phyloP scores from a whole-genome alignment of 2,329 filamentous ascomycete species.

The Mollisia scopiformis region DNA sequence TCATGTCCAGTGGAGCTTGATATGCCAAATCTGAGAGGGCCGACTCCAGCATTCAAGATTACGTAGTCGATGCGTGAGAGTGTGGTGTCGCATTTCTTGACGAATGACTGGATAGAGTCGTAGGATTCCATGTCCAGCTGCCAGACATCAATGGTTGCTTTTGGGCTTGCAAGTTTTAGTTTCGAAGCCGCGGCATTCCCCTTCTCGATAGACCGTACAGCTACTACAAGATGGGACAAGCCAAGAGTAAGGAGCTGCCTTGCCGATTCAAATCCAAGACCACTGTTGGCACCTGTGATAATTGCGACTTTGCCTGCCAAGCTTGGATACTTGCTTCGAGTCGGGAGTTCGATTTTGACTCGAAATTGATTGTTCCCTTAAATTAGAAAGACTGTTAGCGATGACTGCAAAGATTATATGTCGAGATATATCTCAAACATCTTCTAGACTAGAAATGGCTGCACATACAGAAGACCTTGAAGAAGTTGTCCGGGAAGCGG shows the following conservation, averaged over 20 bases:
- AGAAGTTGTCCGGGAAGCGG: not conserved
- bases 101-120: constrained; percentile 47
- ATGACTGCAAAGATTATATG: no score
- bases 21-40: constrained; percentile 2
- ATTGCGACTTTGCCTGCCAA: constrained; percentile 43
- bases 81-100: constrained; percentile 34
- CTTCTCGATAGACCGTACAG: constrained; percentile 45
- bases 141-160: constrained; percentile 50
- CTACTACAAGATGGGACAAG: constrained; percentile 48
- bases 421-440: no score
- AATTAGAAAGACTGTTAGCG: no score
- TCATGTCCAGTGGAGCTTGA: constrained; percentile 42
- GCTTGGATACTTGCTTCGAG: not conserved
- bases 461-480: no score
- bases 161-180: constrained; percentile 36
- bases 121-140: constrained; percentile 50
- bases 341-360: not conserved
- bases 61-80: constrained; percentile 45
- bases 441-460: no score
- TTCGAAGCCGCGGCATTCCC: constrained; percentile 45
- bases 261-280: constrained; percentile 48
- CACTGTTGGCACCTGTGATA: constrained; percentile 50
- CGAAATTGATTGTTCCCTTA: not conserved
- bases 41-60: constrained; percentile 48
- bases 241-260: constrained; percentile 43